Conservation (phyloP, 148 eudicot species). For the Chenopodium quinoa region DNA sequence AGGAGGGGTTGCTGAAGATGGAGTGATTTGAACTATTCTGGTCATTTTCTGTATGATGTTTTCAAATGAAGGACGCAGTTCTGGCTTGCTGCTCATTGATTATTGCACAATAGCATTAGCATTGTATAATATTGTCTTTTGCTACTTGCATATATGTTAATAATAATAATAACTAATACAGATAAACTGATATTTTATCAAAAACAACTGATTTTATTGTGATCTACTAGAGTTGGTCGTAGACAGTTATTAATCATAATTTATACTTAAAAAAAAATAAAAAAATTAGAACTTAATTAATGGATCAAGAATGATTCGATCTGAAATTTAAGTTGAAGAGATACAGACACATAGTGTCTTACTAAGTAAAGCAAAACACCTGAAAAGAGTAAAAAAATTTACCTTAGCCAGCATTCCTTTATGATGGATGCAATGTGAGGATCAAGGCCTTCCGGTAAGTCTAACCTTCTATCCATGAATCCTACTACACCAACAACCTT, state of each 20-base stretch:
- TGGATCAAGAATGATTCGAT: too few species aligned
- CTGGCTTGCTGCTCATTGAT: conserved; percentile 50
- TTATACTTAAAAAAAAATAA: too few species aligned
- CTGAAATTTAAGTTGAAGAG: too few species aligned
- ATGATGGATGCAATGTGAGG: conserved; percentile 58
- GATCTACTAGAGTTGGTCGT: too few species aligned
- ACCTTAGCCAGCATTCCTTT: conserved; percentile 81
- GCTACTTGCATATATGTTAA: neutral
- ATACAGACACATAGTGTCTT: neutral
- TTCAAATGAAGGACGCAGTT: conserved; percentile 66
- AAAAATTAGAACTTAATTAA: too few species aligned
- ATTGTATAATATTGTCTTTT: neutral
- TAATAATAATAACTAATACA: too few species aligned
- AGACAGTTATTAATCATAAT: too few species aligned
- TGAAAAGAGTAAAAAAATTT: neutral
- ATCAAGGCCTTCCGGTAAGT: conserved; percentile 63
- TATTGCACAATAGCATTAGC: neutral
- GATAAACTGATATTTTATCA: too few species aligned
- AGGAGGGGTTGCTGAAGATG: conserved; percentile 21
- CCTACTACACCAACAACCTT: conserved; percentile 92
- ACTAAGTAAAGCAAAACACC: neutral
- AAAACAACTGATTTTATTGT: too few species aligned
- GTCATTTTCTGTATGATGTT: conserved; percentile 54
- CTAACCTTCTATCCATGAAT: conserved; percentile 73
- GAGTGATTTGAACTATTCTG: conserved; percentile 37